Evolutionary conservation across 352 stramenopile species (phyloP).

Genomic region (Phytopythium boreale): DNA sequence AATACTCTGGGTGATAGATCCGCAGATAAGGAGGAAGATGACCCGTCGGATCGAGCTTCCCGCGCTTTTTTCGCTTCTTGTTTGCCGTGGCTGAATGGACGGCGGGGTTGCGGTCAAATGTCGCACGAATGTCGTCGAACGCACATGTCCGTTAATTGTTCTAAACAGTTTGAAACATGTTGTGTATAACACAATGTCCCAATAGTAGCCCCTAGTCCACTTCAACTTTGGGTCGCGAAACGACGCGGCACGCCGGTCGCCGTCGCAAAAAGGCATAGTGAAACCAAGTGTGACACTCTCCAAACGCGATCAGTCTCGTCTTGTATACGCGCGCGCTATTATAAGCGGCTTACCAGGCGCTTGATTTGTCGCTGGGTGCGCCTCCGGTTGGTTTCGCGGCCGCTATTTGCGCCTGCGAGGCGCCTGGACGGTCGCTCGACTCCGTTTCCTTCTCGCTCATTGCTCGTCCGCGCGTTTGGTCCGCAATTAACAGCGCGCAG

Average conservation of each 20-base stretch:
- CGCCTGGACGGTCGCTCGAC: background rate
- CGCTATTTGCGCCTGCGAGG: background rate
- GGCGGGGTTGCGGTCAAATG: background rate
- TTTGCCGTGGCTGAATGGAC: background rate
- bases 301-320: background rate
- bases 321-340: background rate
- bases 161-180: no score
- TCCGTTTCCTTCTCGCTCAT: background rate
- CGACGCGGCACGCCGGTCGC: background rate
- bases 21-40: no score
- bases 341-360: background rate
- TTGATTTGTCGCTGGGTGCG: background rate
- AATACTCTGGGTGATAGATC: no score
- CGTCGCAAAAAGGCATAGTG: background rate
- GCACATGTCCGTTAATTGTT: background rate
- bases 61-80: background rate
- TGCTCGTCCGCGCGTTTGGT: background rate
- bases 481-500: background rate
- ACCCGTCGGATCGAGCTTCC: background rate
- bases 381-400: constrained; percentile 3
- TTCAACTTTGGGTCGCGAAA: background rate
- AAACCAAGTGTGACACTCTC: background rate
- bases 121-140: background rate
- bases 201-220: background rate
- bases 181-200: no score